Conservation (phyloP, 805 yeast genomes). For the Metschnikowia peoriensis region DNA sequence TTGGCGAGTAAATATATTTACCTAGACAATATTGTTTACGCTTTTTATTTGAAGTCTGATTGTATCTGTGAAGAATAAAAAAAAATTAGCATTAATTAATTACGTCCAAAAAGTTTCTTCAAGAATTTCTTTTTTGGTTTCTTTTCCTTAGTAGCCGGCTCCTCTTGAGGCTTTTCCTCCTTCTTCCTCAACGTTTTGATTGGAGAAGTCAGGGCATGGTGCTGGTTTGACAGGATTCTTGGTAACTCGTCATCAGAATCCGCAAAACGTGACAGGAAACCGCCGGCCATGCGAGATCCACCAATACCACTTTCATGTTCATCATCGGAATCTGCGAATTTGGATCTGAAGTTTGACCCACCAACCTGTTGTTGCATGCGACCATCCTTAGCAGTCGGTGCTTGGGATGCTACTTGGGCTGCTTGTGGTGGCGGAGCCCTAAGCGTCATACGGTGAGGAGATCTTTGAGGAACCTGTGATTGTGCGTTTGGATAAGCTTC, state of each 20-base stretch:
- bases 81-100: constrained; percentile 1
- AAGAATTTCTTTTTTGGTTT: constrained; percentile 32
- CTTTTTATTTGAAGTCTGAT: not conserved
- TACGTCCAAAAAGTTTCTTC: constrained; percentile 40
- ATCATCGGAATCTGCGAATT: constrained; percentile 65
- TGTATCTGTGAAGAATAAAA: not conserved
- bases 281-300: constrained; percentile 6
- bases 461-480: constrained; percentile 1
- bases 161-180: constrained; percentile 10
- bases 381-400: not conserved
- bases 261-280: constrained; percentile 26
- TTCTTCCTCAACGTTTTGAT: constrained; percentile 14
- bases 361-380: not conserved
- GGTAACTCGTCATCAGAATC: constrained; percentile 31
- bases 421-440: constrained; percentile 5
- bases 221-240: not conserved
- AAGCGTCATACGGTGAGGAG: constrained; percentile 8
- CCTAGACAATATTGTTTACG: not conserved
- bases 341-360: constrained; percentile 42
- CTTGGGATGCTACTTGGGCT: not conserved
- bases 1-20: constrained; percentile 30
- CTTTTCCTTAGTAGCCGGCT: constrained; percentile 22
- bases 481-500: constrained; percentile 2
- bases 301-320: constrained; percentile 30
- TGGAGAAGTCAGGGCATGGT: constrained; percentile 9